Evolutionary conservation across 768 basidiomycete species (phyloP), one percentile per base, ranked within the genome.

Genomic region (Auricularia heimuer): DNA sequence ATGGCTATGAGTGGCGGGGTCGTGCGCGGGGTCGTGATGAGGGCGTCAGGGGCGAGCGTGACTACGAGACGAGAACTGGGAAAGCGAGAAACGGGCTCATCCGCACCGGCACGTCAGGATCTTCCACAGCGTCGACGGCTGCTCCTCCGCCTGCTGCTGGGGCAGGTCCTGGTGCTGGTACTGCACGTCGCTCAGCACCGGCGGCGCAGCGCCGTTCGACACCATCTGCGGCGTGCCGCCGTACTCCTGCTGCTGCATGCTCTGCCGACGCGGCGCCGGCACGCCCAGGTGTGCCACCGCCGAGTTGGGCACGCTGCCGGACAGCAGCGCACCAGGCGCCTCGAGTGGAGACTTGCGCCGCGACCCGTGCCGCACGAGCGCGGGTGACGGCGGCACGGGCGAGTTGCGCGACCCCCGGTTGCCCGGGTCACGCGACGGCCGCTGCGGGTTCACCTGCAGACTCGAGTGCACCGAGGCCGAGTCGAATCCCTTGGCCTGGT

Each of bases 401-500:
- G 81, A 65, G 64, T 35, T 60, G 24, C 34, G 29, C 34, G 56
- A 54, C 8, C 29, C n/a, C 56, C 24, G 24, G 29, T 33, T 24
- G 34, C 10, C 16, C 56, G 21, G 56, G 24, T 61, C 65, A 80
- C 85, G 44, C 71, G 79, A 58, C 14, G 63, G 66, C 67, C 67
- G 71, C 63, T 83, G 84, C 4, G 85, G 85, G 54, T 21, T n/a
- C 44, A 42, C 29, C 14, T 60, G 56, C 56, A 33, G 29, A 18
- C 64, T 61, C 56, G 67, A 58, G 3, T 39, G 69, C 71, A 92
- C 91, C 75, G 84, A 76, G 45, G 87, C 86, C 58, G 83, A 83
- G 77, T 98, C 94, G 95, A 95, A 98, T 63, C 96, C 96, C 77
- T 90, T 90, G 60, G 94, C 95, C 69, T 87, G 87, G 71, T 98